phyloP scores from a whole-genome alignment of 1,139 yeast species.

The Arxiozyma bovina region DNA sequence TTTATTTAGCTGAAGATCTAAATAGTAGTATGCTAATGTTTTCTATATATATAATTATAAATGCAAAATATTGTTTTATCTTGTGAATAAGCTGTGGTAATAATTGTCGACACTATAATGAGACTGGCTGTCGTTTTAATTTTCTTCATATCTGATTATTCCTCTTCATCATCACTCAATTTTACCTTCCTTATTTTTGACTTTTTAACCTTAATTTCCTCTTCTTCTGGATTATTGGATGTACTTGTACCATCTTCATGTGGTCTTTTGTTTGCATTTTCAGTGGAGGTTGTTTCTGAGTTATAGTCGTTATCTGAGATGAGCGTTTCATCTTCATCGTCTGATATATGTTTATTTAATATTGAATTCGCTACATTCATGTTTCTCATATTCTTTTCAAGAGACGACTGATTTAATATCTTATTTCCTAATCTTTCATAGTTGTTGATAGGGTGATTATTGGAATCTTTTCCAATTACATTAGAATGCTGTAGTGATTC shows the following conservation, averaged over 20 bases:
- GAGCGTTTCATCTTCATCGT: background rate
- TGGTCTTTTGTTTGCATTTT: background rate
- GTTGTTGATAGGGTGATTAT: constrained; percentile 3
- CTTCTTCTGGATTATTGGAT: background rate
- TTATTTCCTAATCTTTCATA: background rate
- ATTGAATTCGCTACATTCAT: background rate
- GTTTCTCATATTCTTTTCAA: background rate
- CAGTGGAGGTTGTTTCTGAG: background rate
- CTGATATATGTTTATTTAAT: background rate
- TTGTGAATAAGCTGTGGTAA: background rate
- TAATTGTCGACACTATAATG: too few species aligned
- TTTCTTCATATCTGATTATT: background rate
- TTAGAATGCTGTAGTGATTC: constrained; percentile 6
- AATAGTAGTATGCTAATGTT: background rate
- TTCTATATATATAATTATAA: background rate
- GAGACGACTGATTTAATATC: background rate
- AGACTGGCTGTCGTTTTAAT: background rate
- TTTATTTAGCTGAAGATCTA: background rate
- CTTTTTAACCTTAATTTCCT: background rate
- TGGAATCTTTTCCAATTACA: constrained; percentile 2
- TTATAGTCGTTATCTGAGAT: background rate
- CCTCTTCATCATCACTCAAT: constrained; percentile 2
- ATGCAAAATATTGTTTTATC: background rate
- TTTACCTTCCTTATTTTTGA: background rate
- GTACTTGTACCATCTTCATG: background rate